Evolutionary conservation across 2,329 filamentous ascomycete genomes (phyloP), one percentile per base, ranked within the genome.

Genomic region (Xylaria sp.): DNA sequence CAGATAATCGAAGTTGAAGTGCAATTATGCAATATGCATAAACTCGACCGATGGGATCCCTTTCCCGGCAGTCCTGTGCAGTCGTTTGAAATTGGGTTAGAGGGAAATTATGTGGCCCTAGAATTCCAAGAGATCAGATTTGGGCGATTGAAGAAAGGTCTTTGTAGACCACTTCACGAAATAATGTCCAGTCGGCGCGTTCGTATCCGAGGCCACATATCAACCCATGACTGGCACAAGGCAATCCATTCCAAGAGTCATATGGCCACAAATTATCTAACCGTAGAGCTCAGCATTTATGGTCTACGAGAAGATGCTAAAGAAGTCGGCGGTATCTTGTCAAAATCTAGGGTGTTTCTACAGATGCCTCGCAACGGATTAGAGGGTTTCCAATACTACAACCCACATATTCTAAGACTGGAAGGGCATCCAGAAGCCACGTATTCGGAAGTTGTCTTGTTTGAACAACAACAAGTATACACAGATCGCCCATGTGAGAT

Each of bases 341-440:
- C 38, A 50, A 40, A 46, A n/a, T 60, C 28, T 17, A 19, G 25
- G 2, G 4, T 52, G 4, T 59, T 56, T 53, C 43, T 64, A 23
- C 61, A 64, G 31, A 54, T 40, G 43, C 61, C 61, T 3, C 40
- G 33, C 7, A 7, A 35, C 46, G 31, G 42, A 45, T 45, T 46
- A 11, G 31, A 38, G 28, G n/a, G n/a, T 28, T 17, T 31, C 2
- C 40, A 43, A 15, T 64, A 64, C 35, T 61, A 64, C 25, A 60
- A 57, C 46, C 61, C 61, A 12, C 61, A 64, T n/a, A 49, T 64
- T 50, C 47, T 64, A 31, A 51, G 56, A 46, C 21, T 55, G 33
- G 28, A 56, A 45, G 42, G 35, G 21, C n/a, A n/a, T n/a, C n/a
- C n/a, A n/a, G n/a, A n/a, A n/a, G n/a, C n/a, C n/a, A n/a, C n/a